Base-by-base conservation (phyloP, 2,329 filamentous ascomycete genomes). In the Fusarium albosuccineum region DNA sequence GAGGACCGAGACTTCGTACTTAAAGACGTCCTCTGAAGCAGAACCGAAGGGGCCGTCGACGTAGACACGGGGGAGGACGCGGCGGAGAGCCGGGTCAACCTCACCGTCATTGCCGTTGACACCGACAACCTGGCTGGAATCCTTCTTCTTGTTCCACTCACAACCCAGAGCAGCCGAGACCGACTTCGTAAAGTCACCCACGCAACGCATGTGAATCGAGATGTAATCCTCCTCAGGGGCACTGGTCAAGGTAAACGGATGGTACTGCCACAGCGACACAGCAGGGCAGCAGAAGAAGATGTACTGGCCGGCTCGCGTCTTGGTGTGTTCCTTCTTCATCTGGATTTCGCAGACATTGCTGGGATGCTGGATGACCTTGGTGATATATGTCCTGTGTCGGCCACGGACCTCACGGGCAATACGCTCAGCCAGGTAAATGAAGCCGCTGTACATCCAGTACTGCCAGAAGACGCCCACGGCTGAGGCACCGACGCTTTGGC, bases 151-250 rank as follows among this genome's bases (percentile, higher is more conserved):
- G 55, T 89, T 90, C 67, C 91, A 89, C 59, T 93, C 90, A 78
- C 92, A 96, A 8, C 93, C 93, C 4, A 96, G 85, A 1, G 89
- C 86, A 67, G 86, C 86, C 34, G 91, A 89, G 17, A 96, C 82
- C 0, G 84, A 84, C 69, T 85, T 89, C 27, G 92, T 96, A 74
- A 95, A 96, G 80, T 96, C 89, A 67, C 92, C 92, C n/a, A 90
- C 89, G 75, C 92, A 89, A 76, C 92, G 90, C 76, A 97, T 88
- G 79, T 97, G 93, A 39, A 97, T 89, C 2, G 92, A 95, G 70
- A 96, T 94, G 79, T 95, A 95, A 77, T 96, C 92, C 81, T 97
- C 93, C 79, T 97, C 93, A 4, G 93, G 92, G 1, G 93, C 93
- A 65, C 91, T 94, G 11, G 93, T 97, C 49, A 96, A 83, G 2